phyloP scores from a whole-genome alignment of 1,139 yeast species.

The Debaryomyces psychrophilus region DNA sequence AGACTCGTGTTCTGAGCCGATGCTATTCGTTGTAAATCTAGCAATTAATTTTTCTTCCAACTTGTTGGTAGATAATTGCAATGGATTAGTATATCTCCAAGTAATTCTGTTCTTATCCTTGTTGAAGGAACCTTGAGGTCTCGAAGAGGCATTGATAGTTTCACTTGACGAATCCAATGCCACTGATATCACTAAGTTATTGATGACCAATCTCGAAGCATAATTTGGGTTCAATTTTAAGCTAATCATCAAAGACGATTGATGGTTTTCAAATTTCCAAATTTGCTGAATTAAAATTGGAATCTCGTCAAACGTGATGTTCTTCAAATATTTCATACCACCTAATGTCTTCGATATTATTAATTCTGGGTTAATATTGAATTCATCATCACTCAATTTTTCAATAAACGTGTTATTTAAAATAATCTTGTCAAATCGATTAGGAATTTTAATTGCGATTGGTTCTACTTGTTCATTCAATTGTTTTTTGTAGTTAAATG shows the following conservation, averaged over 20 bases:
- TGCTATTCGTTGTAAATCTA: constrained; percentile 65
- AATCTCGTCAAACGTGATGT: constrained; percentile 43
- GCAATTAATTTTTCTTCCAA: constrained; percentile 68
- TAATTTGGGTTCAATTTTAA: constrained; percentile 61
- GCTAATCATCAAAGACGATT: constrained; percentile 81
- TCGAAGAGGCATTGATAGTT: constrained; percentile 75
- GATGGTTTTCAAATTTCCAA: constrained; percentile 86
- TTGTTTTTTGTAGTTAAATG: constrained; percentile 61
- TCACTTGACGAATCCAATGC: constrained; percentile 48
- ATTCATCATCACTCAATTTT: constrained; percentile 33
- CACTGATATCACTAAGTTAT: constrained; percentile 71
- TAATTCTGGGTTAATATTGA: constrained; percentile 36
- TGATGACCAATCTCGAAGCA: constrained; percentile 46
- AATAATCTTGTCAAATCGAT: constrained; percentile 37
- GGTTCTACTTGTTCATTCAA: constrained; percentile 20
- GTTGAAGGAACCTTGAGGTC: constrained; percentile 88
- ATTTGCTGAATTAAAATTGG: constrained; percentile 80
- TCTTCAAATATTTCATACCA: constrained; percentile 66
- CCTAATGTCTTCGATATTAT: constrained; percentile 65
- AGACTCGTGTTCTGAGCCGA: constrained; percentile 64
- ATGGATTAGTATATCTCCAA: constrained; percentile 68
- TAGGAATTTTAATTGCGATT: constrained; percentile 34
- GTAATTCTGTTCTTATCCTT: constrained; percentile 82
- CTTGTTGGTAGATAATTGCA: constrained; percentile 37
- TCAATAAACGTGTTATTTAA: constrained; percentile 49